A percentile compares a stretch with the other conserved stretches of the same genome.
Conservation (phyloP, 768 basidiomycete genomes). For the Termitomyces heimii region DNA sequence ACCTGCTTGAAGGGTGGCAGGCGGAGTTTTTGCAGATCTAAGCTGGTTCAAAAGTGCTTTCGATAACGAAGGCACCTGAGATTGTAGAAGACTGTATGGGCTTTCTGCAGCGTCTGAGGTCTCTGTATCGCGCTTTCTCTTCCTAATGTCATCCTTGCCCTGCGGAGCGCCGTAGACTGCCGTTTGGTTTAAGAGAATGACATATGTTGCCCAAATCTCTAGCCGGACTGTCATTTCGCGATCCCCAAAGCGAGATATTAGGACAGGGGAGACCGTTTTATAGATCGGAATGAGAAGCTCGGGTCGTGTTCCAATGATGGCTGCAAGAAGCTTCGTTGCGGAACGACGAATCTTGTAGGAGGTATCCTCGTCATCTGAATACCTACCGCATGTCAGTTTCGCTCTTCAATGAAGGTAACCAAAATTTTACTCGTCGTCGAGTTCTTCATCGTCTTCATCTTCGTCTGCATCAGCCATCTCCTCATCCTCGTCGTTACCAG, state of each 20-base stretch:
- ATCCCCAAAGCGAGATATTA: constrained; percentile 90
- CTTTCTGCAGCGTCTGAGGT: constrained; percentile 73
- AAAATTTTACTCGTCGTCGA: constrained; percentile 68
- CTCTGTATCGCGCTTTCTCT: constrained; percentile 73
- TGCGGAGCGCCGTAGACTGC: constrained; percentile 64
- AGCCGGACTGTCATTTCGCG: constrained; percentile 92
- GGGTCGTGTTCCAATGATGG: constrained; percentile 84
- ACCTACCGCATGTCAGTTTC: constrained; percentile 39
- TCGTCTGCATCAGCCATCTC: constrained; percentile 72
- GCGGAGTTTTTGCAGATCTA: constrained; percentile 70
- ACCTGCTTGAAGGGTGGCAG: constrained; percentile 78
- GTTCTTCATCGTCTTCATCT: constrained; percentile 76
- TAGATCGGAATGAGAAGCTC: constrained; percentile 79
- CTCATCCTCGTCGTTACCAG: constrained; percentile 44
- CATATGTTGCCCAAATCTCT: constrained; percentile 89
- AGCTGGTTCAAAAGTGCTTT: constrained; percentile 85
- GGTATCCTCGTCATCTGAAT: constrained; percentile 96
- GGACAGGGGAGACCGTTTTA: constrained; percentile 77
- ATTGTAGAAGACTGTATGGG: constrained; percentile 63
- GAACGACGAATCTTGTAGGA: constrained; percentile 97
- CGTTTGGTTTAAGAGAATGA: constrained; percentile 77
- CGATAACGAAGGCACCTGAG: constrained; percentile 72
- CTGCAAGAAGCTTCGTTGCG: constrained; percentile 83
- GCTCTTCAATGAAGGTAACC: background rate
- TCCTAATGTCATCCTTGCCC: constrained; percentile 47